These are phyloP conservation scores for Citeromyces matritensis DNA, from an alignment of 805 yeast species.

Conservation along the genomic window DNA sequence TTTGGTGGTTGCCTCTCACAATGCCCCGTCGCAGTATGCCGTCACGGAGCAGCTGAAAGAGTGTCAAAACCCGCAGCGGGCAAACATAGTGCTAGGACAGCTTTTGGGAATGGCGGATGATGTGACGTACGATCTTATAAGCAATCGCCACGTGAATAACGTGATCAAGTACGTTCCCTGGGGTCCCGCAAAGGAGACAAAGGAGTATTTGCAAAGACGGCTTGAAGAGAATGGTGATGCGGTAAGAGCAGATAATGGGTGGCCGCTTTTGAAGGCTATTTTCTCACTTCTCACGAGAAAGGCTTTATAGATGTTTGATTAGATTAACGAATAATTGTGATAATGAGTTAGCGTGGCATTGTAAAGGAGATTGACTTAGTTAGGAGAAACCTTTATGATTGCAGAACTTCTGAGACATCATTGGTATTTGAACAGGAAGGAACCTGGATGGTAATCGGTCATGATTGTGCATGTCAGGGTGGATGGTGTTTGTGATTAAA, in stretches of 20 bases:
- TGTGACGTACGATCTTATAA: constrained; percentile 60
- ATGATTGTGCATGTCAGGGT: too few relatives aligned
- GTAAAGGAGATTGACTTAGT: too few relatives aligned
- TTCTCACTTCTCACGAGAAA: not conserved
- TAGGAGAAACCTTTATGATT: too few relatives aligned
- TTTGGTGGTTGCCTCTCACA: constrained; percentile 85
- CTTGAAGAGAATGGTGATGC: constrained; percentile 95
- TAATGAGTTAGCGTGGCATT: not conserved
- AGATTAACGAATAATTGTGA: not conserved
- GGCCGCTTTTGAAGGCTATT: constrained; percentile 25
- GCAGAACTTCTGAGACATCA: too few relatives aligned
- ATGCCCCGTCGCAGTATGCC: constrained; percentile 57
- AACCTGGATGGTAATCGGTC: too few relatives aligned
- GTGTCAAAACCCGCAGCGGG: constrained; percentile 12
- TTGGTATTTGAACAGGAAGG: too few relatives aligned
- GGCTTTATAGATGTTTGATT: not conserved
- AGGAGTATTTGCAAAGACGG: constrained; percentile 78
- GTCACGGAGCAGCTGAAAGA: constrained; percentile 42
- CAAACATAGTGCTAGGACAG: constrained; percentile 77
- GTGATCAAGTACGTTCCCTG: constrained; percentile 92
- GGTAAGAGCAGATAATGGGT: constrained; percentile 72
- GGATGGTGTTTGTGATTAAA: too few relatives aligned
- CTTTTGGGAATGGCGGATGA: constrained; percentile 93
- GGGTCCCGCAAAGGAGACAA: constrained; percentile 94
- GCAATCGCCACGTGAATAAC: constrained; percentile 48